Conservation (phyloP, 306 rosid genomes). For the Psophocarpus tetragonolobus region DNA sequence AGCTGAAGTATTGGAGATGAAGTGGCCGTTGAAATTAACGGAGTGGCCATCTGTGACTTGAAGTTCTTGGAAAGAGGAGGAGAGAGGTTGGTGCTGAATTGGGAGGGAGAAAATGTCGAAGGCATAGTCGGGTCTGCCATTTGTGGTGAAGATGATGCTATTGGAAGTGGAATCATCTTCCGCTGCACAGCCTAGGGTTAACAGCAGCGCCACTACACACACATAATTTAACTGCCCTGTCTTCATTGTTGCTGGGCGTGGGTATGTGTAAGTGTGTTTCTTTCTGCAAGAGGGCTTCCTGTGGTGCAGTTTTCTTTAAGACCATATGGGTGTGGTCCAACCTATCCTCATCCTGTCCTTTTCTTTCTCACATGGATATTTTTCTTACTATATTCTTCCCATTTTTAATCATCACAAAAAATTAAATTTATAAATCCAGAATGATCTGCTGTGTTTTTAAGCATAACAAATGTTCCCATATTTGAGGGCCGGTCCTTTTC, state of each 20-base stretch:
- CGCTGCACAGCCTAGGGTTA: background rate
- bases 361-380: conserved; percentile 1
- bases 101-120: conserved; percentile 55
- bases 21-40: conserved; percentile 87
- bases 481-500: background rate
- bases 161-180: conserved; percentile 11
- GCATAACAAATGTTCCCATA: too few relatives aligned
- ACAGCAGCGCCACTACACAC: background rate
- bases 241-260: conserved; percentile 33
- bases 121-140: conserved; percentile 56
- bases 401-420: conserved; percentile 6
- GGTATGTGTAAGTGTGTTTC: background rate
- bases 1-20: conserved; percentile 38
- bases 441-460: background rate
- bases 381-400: background rate
- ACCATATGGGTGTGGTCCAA: background rate
- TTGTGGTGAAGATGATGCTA: conserved; percentile 74
- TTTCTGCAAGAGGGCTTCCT: background rate
- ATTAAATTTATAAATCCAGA: background rate
- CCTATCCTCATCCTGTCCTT: background rate
- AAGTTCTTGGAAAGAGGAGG: conserved; percentile 51
- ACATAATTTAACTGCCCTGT: background rate
- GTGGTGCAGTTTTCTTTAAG: background rate
- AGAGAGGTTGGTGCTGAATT: too few relatives aligned
- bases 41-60: conserved; percentile 75